Evolutionary conservation across 2,329 filamentous ascomycete genomes (phyloP).

Genomic region (Lecanosticta acicola): DNA sequence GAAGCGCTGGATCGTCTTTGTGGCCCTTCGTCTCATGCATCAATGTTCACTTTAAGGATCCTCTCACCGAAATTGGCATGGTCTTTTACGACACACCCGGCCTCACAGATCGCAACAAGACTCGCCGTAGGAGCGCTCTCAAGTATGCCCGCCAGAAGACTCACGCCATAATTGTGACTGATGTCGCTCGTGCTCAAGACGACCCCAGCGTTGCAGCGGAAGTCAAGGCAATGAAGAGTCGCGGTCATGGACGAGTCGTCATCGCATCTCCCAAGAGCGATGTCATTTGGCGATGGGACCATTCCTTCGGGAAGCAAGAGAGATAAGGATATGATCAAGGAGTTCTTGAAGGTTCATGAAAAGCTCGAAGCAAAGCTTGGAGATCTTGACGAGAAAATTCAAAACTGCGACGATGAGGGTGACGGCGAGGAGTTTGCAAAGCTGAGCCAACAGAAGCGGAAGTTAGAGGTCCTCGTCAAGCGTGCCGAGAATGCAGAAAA

Average conservation of each 20-base stretch:
- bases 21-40: constrained; percentile 22
- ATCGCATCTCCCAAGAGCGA: background rate
- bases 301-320: background rate
- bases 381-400: background rate
- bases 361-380: background rate
- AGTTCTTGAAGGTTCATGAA: background rate
- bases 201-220: constrained; percentile 2
- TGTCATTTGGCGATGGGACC: background rate
- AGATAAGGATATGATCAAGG: background rate
- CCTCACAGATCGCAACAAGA: constrained; percentile 15
- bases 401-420: background rate
- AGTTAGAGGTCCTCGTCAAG: background rate
- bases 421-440: background rate
- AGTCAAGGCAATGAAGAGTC: background rate
- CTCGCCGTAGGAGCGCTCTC: constrained; percentile 9
- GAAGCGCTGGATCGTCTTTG: background rate
- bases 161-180: constrained; percentile 12
- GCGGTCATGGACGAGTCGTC: background rate
- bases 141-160: constrained; percentile 11
- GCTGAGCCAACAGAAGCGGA: background rate
- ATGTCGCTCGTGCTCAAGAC: constrained; percentile 12
- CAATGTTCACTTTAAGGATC: constrained; percentile 14
- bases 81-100: constrained; percentile 21
- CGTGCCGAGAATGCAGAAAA: background rate
- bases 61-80: constrained; percentile 15